Conservation (phyloP, 1,139 yeast genomes). For the Hemisphaericaspora subhashii region DNA sequence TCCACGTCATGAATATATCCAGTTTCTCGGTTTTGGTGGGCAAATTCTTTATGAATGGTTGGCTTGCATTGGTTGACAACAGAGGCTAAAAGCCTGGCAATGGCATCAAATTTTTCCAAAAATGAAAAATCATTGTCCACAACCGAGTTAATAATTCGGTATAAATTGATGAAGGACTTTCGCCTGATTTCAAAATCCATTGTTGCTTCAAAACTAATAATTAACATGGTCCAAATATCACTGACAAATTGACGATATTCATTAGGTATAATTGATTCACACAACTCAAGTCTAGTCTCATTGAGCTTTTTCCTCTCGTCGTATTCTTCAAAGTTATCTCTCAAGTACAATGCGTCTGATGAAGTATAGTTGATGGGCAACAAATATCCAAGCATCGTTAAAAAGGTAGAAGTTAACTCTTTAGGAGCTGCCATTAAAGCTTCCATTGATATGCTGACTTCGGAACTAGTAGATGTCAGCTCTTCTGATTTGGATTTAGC, state of each 20-base stretch:
- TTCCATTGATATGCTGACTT: conserved; percentile 39
- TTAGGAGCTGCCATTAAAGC: conserved; percentile 76
- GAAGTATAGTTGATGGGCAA: conserved; percentile 48
- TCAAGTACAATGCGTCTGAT: conserved; percentile 33
- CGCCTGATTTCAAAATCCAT: conserved; percentile 69
- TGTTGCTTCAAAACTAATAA: conserved; percentile 73
- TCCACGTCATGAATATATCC: conserved; percentile 13
- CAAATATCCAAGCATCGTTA: conserved; percentile 57
- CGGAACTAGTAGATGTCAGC: neutral
- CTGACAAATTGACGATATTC: conserved; percentile 46
- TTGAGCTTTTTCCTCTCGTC: conserved; percentile 29
- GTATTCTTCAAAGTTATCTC: conserved; percentile 23
- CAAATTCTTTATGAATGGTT: conserved; percentile 21
- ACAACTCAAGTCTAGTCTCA: conserved; percentile 27
- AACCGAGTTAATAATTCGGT: conserved; percentile 48
- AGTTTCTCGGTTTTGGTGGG: neutral
- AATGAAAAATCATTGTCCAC: conserved; percentile 19
- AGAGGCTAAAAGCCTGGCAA: conserved; percentile 61
- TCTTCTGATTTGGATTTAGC: conserved; percentile 18
- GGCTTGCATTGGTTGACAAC: conserved; percentile 63
- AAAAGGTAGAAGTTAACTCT: conserved; percentile 55
- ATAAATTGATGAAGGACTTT: conserved; percentile 55
- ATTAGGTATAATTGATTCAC: conserved; percentile 21
- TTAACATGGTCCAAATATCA: conserved; percentile 57
- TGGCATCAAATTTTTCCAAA: conserved; percentile 25